Percentiles rank a stretch among this genome's conserved stretches.
phyloP scores from a whole-genome alignment of 2,329 filamentous ascomycete genomes.

The Coniochaeta sp. region DNA sequence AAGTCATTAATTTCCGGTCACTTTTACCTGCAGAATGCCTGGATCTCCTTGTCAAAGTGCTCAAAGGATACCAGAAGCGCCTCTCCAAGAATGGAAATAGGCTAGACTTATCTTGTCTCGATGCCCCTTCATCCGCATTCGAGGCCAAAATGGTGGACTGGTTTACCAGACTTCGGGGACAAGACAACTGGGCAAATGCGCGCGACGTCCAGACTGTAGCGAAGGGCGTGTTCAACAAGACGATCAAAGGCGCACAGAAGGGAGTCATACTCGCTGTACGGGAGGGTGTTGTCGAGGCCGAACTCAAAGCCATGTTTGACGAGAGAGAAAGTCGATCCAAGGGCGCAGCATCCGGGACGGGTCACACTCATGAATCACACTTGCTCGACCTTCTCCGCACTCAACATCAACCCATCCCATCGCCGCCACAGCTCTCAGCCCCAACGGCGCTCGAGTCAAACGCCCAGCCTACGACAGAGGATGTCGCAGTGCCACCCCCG shows the following conservation, averaged over 20 bases:
- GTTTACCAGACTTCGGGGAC: conserved; percentile 31
- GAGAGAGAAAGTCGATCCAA: neutral
- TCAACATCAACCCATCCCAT: neutral
- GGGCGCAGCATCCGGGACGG: neutral
- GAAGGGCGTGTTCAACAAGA: conserved; percentile 37
- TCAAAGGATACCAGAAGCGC: conserved; percentile 17
- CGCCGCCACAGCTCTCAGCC: neutral
- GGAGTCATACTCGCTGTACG: neutral
- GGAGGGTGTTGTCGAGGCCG: neutral
- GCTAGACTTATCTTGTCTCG: conserved; percentile 18
- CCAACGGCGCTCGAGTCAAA: neutral
- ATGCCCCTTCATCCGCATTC: conserved; percentile 7
- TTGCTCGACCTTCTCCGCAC: neutral
- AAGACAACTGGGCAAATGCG: conserved; percentile 54
- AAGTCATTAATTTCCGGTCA: conserved; percentile 47
- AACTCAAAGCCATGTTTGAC: neutral
- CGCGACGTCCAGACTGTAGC: conserved; percentile 52
- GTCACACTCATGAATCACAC: neutral
- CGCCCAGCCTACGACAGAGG: no score
- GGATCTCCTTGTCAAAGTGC: conserved; percentile 27
- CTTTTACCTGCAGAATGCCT: conserved; percentile 36
- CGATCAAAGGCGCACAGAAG: conserved; percentile 8
- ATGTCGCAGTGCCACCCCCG: neutral
- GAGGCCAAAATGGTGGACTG: conserved; percentile 16
- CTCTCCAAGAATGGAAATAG: conserved; percentile 10